These are phyloP conservation scores for Coleophoma crateriformis DNA, from an alignment of 2,329 filamentous ascomycete species.

Conservation along the genomic window DNA sequence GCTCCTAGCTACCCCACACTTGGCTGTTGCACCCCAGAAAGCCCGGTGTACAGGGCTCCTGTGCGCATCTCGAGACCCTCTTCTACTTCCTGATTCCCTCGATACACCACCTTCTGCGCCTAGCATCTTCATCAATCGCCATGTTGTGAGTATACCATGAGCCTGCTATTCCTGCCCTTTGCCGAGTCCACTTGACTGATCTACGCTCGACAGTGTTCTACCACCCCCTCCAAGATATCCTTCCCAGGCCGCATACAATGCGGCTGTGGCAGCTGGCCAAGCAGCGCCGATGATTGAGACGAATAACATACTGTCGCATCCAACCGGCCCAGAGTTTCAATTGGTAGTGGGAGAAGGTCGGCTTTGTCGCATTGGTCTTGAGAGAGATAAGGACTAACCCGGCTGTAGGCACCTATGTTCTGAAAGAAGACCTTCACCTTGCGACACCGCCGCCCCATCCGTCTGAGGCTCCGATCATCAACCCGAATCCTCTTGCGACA, in stretches of 20 bases:
- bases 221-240: slow-evolving; percentile 83
- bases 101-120: slow-evolving; percentile 37
- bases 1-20: no score
- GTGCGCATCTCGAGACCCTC: no score
- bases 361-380: slow-evolving; percentile 5
- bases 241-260: slow-evolving; percentile 66
- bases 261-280: slow-evolving; percentile 62
- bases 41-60: no score
- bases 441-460: slow-evolving; percentile 94
- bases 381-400: slow-evolving; percentile 7
- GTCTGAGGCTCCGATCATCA: slow-evolving; percentile 80
- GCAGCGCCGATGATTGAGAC: slow-evolving; percentile 81
- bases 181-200: slow-evolving; percentile 8
- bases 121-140: slow-evolving; percentile 8
- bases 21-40: no score
- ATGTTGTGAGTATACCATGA: slow-evolving; percentile 22
- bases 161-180: background rate
- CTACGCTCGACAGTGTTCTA: slow-evolving; percentile 51
- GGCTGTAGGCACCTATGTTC: slow-evolving; percentile 71
- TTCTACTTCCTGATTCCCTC: no score
- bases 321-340: slow-evolving; percentile 77
- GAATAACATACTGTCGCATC: slow-evolving; percentile 80
- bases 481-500: slow-evolving; percentile 87
- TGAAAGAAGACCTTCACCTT: slow-evolving; percentile 86
- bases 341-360: slow-evolving; percentile 89